Percentiles rank a stretch among this genome's conserved stretches.
Evolutionary conservation across 2,329 filamentous ascomycete species (phyloP).

Genomic region (Botrytis byssoidea): DNA sequence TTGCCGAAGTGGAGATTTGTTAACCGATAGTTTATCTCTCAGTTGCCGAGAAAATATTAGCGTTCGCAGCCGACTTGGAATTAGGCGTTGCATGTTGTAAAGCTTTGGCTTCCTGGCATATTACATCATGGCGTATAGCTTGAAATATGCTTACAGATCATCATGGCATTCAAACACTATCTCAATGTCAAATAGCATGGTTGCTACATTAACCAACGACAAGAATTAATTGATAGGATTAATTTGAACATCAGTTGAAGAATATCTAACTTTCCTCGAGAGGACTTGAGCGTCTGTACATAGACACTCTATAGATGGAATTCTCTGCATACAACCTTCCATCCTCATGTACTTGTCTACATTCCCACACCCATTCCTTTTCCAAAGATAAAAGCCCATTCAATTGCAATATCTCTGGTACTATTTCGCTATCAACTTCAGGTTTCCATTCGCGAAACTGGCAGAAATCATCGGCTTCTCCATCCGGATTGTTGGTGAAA

Average conservation of each 20-base stretch:
- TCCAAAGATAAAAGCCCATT: neutral
- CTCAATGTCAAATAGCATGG: neutral
- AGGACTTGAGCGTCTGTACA: neutral
- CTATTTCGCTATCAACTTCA: neutral
- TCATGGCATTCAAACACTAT: neutral
- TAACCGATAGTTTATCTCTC: no score
- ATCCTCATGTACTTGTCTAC: neutral
- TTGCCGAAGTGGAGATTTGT: no score
- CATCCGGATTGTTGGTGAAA: neutral
- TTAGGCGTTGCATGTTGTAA: no score
- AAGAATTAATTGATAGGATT: neutral
- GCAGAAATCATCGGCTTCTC: neutral
- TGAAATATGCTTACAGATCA: neutral
- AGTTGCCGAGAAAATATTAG: no score
- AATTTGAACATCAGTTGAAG: neutral
- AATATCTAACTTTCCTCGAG: neutral
- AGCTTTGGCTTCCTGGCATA: no score
- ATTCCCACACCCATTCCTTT: neutral
- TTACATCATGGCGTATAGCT: no score
- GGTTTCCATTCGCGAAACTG: neutral
- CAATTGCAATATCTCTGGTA: neutral
- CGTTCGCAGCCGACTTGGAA: no score
- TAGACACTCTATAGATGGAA: neutral
- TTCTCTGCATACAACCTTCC: neutral
- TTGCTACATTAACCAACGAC: neutral